These are phyloP conservation scores for Scytalidium sp. DNA, from an alignment of 2,329 filamentous ascomycete genomes.

Conservation along the genomic window DNA sequence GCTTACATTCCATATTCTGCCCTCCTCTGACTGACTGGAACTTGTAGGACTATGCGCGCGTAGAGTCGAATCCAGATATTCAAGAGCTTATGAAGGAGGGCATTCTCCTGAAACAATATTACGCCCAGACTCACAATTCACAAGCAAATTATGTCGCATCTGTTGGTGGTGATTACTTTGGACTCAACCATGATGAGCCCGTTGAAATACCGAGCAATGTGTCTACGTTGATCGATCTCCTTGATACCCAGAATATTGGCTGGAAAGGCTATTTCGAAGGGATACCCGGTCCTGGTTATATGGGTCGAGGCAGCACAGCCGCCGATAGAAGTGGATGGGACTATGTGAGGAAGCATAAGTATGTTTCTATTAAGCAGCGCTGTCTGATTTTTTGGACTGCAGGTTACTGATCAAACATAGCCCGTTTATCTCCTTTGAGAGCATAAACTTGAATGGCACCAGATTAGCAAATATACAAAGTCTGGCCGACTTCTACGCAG, in stretches of 20 bases:
- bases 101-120: constrained; percentile 42
- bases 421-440: constrained; percentile 49
- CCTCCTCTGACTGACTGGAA: neutral
- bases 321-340: constrained; percentile 31
- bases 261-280: constrained; percentile 47
- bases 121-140: constrained; percentile 42
- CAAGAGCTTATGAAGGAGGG: constrained; percentile 38
- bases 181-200: constrained; percentile 42
- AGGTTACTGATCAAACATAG: constrained; percentile 9
- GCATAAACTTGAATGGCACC: constrained; percentile 45
- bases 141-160: constrained; percentile 48
- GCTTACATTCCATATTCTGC: neutral
- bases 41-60: constrained; percentile 40
- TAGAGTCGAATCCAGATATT: constrained; percentile 36
- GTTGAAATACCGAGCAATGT: constrained; percentile 42
- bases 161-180: constrained; percentile 45
- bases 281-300: constrained; percentile 42
- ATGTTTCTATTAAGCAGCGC: constrained; percentile 3
- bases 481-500: constrained; percentile 57
- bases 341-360: constrained; percentile 30
- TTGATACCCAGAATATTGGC: constrained; percentile 36
- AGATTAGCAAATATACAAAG: constrained; percentile 60
- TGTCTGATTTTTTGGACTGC: neutral
- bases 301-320: constrained; percentile 37
- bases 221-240: constrained; percentile 43